These are phyloP conservation scores for Euphorbia celastroides DNA, from an alignment of 441 rosid species.

Conservation along the genomic window DNA sequence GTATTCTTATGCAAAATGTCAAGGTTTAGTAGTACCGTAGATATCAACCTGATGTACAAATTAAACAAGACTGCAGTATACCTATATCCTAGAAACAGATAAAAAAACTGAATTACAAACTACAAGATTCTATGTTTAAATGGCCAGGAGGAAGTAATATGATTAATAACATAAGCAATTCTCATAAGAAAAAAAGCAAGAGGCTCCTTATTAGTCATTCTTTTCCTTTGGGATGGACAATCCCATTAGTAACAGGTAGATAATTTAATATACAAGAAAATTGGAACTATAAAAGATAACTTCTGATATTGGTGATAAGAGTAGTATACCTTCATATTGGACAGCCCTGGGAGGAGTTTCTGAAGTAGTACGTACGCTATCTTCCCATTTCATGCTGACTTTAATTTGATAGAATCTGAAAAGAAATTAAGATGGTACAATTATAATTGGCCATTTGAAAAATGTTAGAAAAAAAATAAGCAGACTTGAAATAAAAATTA, in stretches of 20 bases:
- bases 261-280: neutral
- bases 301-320: neutral
- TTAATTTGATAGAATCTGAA: conserved; percentile 84
- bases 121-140: neutral
- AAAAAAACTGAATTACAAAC: neutral
- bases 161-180: neutral
- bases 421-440: conserved; percentile 6
- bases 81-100: neutral
- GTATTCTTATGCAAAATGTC: neutral
- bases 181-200: neutral
- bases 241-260: neutral
- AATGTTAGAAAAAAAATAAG: neutral
- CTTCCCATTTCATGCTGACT: conserved; percentile 77
- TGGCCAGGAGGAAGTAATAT: neutral
- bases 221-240: neutral
- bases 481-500: neutral
- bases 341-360: conserved; percentile 82
- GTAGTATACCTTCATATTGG: conserved; percentile 77
- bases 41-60: neutral
- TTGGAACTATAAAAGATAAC: neutral
- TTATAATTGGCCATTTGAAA: neutral
- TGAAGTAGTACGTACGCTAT: conserved; percentile 27
- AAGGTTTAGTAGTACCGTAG: neutral
- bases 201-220: neutral
- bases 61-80: neutral